These are phyloP conservation scores for Vigna radiata DNA, from an alignment of 306 rosid genomes.

Conservation along the genomic window DNA sequence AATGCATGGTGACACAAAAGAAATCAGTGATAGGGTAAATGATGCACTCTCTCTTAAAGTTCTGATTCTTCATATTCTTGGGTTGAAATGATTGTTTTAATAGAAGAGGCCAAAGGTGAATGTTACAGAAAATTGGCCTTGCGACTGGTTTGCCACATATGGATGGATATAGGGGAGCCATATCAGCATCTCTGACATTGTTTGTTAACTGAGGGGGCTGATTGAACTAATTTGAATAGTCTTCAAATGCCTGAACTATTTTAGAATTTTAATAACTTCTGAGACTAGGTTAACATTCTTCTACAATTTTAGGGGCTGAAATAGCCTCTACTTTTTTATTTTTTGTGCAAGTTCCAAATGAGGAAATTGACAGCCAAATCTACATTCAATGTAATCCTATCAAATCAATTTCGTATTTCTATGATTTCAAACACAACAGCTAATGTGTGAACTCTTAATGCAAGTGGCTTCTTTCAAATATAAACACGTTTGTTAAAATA, in stretches of 20 bases:
- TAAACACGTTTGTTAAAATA: background rate
- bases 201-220: background rate
- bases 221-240: background rate
- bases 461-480: background rate
- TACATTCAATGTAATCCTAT: background rate
- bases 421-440: conserved; percentile 17
- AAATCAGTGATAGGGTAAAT: background rate
- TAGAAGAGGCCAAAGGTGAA: background rate
- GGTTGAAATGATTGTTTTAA: background rate
- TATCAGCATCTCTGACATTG: background rate
- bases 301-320: background rate
- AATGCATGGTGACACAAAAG: background rate
- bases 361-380: conserved; percentile 3
- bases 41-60: background rate
- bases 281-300: background rate
- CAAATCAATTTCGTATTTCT: background rate
- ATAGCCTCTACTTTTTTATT: background rate
- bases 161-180: background rate
- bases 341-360: background rate
- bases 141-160: background rate
- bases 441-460: background rate
- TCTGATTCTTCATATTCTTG: background rate
- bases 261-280: background rate
- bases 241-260: background rate
- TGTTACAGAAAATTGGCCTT: background rate